Conservation (phyloP, 2,329 filamentous ascomycete genomes). For the Ophiocordyceps unilateralis region DNA sequence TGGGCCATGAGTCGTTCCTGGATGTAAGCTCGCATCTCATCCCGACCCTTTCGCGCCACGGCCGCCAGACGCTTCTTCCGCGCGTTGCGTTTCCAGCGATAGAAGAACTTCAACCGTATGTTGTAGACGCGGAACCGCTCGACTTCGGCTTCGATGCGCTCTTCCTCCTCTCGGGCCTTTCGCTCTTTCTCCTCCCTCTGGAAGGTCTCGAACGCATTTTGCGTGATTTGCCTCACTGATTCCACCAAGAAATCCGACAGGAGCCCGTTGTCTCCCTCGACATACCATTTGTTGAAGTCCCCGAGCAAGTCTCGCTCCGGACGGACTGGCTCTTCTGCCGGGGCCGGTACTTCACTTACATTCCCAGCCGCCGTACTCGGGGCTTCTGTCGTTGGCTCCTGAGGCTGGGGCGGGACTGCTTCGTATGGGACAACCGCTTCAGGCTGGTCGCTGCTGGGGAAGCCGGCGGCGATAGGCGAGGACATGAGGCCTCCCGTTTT, state of each 20-base stretch:
- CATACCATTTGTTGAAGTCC: constrained; percentile 36
- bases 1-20: constrained; percentile 17
- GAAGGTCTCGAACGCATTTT: constrained; percentile 22
- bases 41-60: constrained; percentile 33
- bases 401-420: background rate
- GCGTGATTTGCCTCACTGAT: constrained; percentile 26
- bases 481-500: no score
- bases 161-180: constrained; percentile 29
- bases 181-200: constrained; percentile 22
- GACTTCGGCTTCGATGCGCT: constrained; percentile 26
- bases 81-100: constrained; percentile 33
- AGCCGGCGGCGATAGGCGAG: no score
- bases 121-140: constrained; percentile 30
- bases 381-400: background rate
- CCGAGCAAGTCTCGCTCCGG: constrained; percentile 24
- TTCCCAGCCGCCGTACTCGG: background rate
- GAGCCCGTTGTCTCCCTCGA: constrained; percentile 34
- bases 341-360: background rate
- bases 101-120: constrained; percentile 36
- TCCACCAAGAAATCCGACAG: constrained; percentile 31
- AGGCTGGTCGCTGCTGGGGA: no score
- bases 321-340: constrained; percentile 1
- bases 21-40: constrained; percentile 30
- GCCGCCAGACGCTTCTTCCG: constrained; percentile 28
- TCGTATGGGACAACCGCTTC: background rate